These are phyloP conservation scores for Termitomyces sp. DNA, from an alignment of 768 basidiomycete species.

Conservation along the genomic window DNA sequence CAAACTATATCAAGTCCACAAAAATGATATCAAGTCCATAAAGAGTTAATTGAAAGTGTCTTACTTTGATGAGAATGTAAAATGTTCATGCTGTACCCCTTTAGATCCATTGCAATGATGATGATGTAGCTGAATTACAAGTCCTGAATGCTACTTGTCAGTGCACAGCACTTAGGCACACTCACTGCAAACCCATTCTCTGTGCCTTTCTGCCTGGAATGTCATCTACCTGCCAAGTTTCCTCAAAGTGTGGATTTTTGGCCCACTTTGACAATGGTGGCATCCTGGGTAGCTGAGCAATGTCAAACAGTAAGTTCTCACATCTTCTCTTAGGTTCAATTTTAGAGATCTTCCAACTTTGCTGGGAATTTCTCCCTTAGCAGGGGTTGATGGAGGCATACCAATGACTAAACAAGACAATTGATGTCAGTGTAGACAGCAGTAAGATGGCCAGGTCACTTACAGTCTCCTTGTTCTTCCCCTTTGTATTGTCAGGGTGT, in stretches of 20 bases:
- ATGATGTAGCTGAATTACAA: too few relatives aligned
- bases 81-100: too few relatives aligned
- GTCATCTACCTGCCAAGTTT: too few relatives aligned
- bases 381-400: neutral
- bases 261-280: neutral
- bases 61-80: too few relatives aligned
- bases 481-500: neutral
- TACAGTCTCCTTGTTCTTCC: neutral
- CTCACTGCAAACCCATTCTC: too few relatives aligned
- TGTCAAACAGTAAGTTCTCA: neutral
- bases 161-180: too few relatives aligned
- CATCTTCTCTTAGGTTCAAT: neutral
- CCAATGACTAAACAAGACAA: neutral
- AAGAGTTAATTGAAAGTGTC: neutral
- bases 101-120: too few relatives aligned
- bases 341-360: neutral
- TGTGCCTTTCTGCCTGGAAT: too few relatives aligned
- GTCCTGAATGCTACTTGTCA: too few relatives aligned
- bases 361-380: neutral
- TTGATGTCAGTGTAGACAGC: neutral
- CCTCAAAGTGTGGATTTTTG: neutral
- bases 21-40: neutral
- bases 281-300: neutral
- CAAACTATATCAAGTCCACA: neutral
- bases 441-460: neutral